Evolutionary conservation across 768 basidiomycete species (phyloP).

Genomic region (Naganishia randhawae): DNA sequence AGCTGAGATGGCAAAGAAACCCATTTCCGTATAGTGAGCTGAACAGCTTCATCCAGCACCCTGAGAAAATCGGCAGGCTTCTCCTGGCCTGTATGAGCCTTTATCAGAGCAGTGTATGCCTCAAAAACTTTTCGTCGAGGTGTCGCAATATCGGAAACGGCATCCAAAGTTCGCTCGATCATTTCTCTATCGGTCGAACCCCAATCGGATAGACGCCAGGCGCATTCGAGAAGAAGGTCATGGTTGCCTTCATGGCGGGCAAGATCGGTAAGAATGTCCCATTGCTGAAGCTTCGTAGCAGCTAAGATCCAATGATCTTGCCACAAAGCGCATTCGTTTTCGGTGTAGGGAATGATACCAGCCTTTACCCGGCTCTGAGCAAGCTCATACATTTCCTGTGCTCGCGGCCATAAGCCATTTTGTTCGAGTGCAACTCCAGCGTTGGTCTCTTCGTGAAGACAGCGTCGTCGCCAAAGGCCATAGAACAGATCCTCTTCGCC

Average conservation of each 20-base stretch:
- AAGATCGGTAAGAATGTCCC: constrained; percentile 90
- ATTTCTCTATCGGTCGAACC: constrained; percentile 60
- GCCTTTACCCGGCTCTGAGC: constrained; percentile 81
- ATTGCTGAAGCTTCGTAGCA: constrained; percentile 93
- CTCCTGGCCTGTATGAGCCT: constrained; percentile 72
- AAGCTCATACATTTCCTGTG: constrained; percentile 77
- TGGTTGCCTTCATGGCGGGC: constrained; percentile 83
- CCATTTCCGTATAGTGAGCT: constrained; percentile 95
- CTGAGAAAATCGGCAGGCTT: constrained; percentile 76
- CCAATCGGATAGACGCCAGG: constrained; percentile 93
- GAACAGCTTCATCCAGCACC: constrained; percentile 91
- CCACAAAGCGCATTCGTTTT: constrained; percentile 95
- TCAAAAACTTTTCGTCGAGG: constrained; percentile 98
- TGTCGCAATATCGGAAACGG: constrained; percentile 79
- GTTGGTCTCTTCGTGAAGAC: constrained; percentile 84
- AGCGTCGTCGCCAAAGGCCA: constrained; percentile 87
- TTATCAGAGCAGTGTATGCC: constrained; percentile 83
- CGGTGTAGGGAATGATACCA: constrained; percentile 81
- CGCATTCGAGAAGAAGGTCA: constrained; percentile 87
- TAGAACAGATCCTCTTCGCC: constrained; percentile 97
- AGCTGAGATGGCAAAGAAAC: constrained; percentile 77
- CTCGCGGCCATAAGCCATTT: constrained; percentile 94
- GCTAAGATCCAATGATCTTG: constrained; percentile 98
- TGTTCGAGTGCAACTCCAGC: constrained; percentile 82
- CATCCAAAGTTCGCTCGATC: constrained; percentile 72